phyloP scores from a whole-genome alignment of 140 eudicot species.

The Oenanthe javanica region DNA sequence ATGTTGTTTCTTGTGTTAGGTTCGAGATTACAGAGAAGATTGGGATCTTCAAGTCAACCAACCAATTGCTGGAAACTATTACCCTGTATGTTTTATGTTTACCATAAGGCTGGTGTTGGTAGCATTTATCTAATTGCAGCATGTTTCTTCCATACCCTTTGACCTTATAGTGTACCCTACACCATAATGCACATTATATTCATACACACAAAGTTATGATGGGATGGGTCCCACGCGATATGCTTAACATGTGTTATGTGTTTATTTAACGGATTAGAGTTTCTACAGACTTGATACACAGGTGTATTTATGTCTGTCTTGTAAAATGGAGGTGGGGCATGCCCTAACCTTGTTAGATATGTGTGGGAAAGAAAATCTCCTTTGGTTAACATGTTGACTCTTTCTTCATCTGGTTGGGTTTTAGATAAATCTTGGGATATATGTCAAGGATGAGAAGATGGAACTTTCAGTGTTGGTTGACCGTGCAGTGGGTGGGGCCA shows the following conservation, averaged over 20 bases:
- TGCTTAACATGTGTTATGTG: neutral
- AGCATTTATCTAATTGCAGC: neutral
- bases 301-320: neutral
- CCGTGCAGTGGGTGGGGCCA: constrained; percentile 95
- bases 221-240: neutral
- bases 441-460: constrained; percentile 58
- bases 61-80: constrained; percentile 93
- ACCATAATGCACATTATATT: neutral
- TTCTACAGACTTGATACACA: neutral
- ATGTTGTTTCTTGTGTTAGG: constrained; percentile 38
- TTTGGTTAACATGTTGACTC: neutral
- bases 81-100: constrained; percentile 56
- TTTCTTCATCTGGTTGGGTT: constrained; percentile 1
- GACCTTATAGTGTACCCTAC: neutral
- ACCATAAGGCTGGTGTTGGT: neutral
- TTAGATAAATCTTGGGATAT: constrained; percentile 89
- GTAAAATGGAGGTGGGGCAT: neutral
- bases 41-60: constrained; percentile 81
- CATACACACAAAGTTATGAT: neutral
- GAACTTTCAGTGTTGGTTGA: constrained; percentile 93
- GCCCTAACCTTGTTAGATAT: neutral
- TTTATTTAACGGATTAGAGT: neutral
- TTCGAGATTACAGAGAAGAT: constrained; percentile 68
- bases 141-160: neutral
- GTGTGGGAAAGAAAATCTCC: neutral